These are phyloP conservation scores for Ceraceosorus guamensis DNA, from an alignment of 1,284 basidiomycete genomes.

Conservation along the genomic window DNA sequence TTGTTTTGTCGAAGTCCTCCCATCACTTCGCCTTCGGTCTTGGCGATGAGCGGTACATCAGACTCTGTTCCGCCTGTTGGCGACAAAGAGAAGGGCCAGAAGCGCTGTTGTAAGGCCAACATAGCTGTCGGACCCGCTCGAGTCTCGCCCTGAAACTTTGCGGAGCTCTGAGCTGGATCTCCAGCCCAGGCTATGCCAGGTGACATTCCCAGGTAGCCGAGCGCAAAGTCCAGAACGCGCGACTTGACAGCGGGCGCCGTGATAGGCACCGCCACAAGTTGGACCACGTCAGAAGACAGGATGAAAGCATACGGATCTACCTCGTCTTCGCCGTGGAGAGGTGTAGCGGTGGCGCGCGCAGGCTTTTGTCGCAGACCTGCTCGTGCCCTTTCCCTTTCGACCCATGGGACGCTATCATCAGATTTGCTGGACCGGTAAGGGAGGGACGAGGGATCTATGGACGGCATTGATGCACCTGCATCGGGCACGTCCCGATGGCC, in stretches of 20 bases:
- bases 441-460: not conserved
- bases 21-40: not conserved
- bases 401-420: not conserved
- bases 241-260: not conserved
- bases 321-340: constrained; percentile 2
- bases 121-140: no score
- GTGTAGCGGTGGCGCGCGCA: not conserved
- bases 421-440: not conserved
- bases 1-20: not conserved
- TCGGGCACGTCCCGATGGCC: not conserved
- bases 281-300: constrained; percentile 2
- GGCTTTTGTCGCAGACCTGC: not conserved
- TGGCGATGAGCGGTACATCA: not conserved
- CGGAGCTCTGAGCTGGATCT: no score
- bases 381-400: not conserved
- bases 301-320: constrained; percentile 3
- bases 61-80: not conserved
- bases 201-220: not conserved
- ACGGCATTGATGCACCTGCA: not conserved
- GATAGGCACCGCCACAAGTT: not conserved
- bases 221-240: not conserved
- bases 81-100: not conserved
- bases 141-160: no score
- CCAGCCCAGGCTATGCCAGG: not conserved
- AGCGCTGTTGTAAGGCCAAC: not conserved